Percentiles rank a stretch among this genome's conserved stretches.
Evolutionary conservation across 2,329 filamentous ascomycete species (phyloP).

Genomic region (Apiospora arundinis): DNA sequence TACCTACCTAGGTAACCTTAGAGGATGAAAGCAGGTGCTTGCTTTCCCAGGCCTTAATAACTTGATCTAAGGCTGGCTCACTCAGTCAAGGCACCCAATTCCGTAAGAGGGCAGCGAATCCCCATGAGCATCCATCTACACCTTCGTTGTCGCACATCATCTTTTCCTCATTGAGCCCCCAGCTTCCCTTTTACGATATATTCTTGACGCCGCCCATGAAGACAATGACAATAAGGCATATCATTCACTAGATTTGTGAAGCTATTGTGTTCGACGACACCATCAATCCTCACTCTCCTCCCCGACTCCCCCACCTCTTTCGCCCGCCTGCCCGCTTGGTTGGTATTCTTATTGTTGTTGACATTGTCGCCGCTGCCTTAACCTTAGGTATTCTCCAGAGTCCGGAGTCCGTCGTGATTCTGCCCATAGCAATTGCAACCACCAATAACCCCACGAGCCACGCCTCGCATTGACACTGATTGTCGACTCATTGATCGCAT

Average conservation of each 20-base stretch:
- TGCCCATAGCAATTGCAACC: not conserved
- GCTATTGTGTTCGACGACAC: slow-evolving; percentile 8
- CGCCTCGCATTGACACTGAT: not conserved
- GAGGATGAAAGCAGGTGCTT: not conserved
- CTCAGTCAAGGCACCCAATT: slow-evolving; percentile 4
- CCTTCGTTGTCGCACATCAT: slow-evolving; percentile 13
- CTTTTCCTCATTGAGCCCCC: not conserved
- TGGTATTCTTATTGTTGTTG: slow-evolving; percentile 1
- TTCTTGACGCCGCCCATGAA: not conserved
- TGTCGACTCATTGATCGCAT: slow-evolving; percentile 17
- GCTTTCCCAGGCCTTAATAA: slow-evolving; percentile 2
- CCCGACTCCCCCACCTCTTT: not conserved
- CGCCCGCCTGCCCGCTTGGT: not conserved
- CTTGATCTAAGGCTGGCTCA: not conserved
- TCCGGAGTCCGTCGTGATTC: too few species aligned
- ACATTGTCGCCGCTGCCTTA: not conserved
- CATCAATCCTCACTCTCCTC: not conserved
- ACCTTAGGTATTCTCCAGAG: too few species aligned
- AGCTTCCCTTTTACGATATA: not conserved
- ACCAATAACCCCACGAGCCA: not conserved
- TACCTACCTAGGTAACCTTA: too few species aligned
- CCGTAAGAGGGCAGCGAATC: not conserved
- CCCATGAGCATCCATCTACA: slow-evolving; percentile 13
- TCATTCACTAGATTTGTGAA: slow-evolving; percentile 11
- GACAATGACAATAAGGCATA: slow-evolving; percentile 17